A percentile compares a stretch with the other conserved stretches of the same genome.
phyloP scores from a whole-genome alignment of 2,329 filamentous ascomycete genomes.

The Aspergillus intermedius region DNA sequence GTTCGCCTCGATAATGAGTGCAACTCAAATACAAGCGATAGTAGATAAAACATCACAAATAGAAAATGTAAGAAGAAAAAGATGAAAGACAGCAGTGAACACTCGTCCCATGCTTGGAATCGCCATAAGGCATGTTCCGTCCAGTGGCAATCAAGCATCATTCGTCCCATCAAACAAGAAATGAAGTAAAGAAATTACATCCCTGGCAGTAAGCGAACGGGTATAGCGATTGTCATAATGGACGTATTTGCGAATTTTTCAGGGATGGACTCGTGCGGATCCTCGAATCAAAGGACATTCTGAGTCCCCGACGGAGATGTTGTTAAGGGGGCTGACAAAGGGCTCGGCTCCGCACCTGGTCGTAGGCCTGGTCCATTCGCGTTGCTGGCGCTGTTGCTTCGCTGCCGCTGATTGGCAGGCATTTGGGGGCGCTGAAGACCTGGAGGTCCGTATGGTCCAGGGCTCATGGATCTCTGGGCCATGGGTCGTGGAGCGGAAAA shows the following conservation, averaged over 20 bases:
- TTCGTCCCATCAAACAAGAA: not conserved
- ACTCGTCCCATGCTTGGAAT: slow-evolving; percentile 6
- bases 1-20: too few species aligned
- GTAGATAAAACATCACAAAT: too few species aligned
- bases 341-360: slow-evolving; percentile 14
- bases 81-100: not conserved
- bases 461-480: slow-evolving; percentile 32
- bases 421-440: slow-evolving; percentile 37
- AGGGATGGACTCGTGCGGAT: too few species aligned
- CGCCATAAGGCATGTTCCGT: slow-evolving; percentile 9
- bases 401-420: slow-evolving; percentile 30
- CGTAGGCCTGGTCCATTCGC: slow-evolving; percentile 21
- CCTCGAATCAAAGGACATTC: not conserved
- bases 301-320: slow-evolving; percentile 1
- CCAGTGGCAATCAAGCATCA: slow-evolving; percentile 8
- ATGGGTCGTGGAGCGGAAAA: slow-evolving; percentile 28
- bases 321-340: slow-evolving; percentile 4
- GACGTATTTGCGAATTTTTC: not conserved
- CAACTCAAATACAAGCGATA: too few species aligned
- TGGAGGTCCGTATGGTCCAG: slow-evolving; percentile 38
- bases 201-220: not conserved
- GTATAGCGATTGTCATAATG: not conserved
- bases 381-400: slow-evolving; percentile 41
- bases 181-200: not conserved
- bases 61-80: too few species aligned